Evolutionary conservation across 768 basidiomycete genomes (phyloP), one percentile per base, ranked within the genome.

Genomic region (Termitomyces sp.): DNA sequence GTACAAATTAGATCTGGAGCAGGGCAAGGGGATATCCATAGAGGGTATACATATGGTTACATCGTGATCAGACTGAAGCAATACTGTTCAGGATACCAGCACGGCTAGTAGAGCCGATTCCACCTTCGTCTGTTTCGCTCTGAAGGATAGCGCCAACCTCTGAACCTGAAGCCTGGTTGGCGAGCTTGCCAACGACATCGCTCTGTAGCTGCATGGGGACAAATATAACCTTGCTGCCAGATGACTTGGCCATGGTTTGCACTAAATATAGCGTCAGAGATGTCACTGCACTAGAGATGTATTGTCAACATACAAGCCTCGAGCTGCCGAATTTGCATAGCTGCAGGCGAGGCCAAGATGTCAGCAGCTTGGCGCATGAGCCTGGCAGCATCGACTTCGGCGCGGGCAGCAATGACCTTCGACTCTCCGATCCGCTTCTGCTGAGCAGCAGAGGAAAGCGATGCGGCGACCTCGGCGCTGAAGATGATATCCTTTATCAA

Each of bases 311-410:
- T 59, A 82, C 80, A 68, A 50, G 95, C 93, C 73, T 99, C 96
- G 63, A 98, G 83, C 71, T 98, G 96, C 60, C 96, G 82, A 71
- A 98, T 98, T 74, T 97, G 95, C 94, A 98, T 97, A 56, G 96
- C 96, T 23, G 96, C 95, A 9, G 94, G 94, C 12, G 88, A 91
- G 23, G 94, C 93, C 67, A 93, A 77, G 67, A 96, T 97, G 73
- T 97, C 95, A 55, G 95, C 95, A 13, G 95, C 95, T 72, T 96
- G 93, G 61, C 95, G 84, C 95, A 98, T 98, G 71, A 98, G 84
- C 67, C 93, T 84, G 30, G 95, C 94, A 38, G 94, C 80, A 71
- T 97, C 95, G 64, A 98, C 95, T 76, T 97, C 95, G 14, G 95
- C 96, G 59, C 94, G 86, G 1, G 94, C 95, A 55, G 93, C 93